Evolutionary conservation across 2,329 filamentous ascomycete genomes (phyloP).

Genomic region (Fusarium pseudograminearum): DNA sequence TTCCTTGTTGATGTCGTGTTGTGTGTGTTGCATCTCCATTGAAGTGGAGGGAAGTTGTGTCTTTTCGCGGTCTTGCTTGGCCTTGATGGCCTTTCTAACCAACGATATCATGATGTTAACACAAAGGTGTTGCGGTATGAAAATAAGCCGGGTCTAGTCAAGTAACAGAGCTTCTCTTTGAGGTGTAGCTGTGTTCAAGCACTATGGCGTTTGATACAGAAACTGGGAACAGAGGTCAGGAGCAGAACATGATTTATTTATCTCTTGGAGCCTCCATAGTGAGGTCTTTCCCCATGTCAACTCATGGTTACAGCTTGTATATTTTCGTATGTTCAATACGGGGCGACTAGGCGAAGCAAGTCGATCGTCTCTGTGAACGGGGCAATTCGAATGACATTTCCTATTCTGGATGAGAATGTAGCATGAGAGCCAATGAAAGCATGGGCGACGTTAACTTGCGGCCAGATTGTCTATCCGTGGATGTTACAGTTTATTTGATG

Average conservation of each 20-base stretch:
- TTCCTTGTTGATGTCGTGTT: not conserved
- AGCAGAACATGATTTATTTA: conserved; percentile 12
- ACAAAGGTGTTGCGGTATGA: not conserved
- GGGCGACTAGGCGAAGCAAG: conserved; percentile 3
- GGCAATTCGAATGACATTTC: conserved; percentile 41
- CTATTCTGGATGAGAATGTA: conserved; percentile 14
- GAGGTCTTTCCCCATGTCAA: not conserved
- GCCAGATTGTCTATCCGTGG: conserved; percentile 18
- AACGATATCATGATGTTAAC: conserved; percentile 29
- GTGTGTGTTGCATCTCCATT: conserved; percentile 14
- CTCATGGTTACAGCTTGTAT: not conserved
- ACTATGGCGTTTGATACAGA: not conserved
- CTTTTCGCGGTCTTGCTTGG: conserved; percentile 14
- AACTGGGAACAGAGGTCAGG: not conserved
- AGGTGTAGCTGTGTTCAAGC: not conserved
- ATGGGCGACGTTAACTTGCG: not conserved
- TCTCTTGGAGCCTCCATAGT: conserved; percentile 10
- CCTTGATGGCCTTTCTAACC: conserved; percentile 26
- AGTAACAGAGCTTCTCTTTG: not conserved
- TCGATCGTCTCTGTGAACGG: not conserved
- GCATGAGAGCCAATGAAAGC: conserved; percentile 17
- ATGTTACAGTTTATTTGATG: conserved; percentile 2
- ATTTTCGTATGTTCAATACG: not conserved
- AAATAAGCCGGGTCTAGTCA: not conserved
- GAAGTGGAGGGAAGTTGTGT: not conserved